Evolutionary conservation across 1,139 yeast genomes (phyloP), one percentile per base, ranked within the genome.

Genomic region (Geotrichum klebahnii): DNA sequence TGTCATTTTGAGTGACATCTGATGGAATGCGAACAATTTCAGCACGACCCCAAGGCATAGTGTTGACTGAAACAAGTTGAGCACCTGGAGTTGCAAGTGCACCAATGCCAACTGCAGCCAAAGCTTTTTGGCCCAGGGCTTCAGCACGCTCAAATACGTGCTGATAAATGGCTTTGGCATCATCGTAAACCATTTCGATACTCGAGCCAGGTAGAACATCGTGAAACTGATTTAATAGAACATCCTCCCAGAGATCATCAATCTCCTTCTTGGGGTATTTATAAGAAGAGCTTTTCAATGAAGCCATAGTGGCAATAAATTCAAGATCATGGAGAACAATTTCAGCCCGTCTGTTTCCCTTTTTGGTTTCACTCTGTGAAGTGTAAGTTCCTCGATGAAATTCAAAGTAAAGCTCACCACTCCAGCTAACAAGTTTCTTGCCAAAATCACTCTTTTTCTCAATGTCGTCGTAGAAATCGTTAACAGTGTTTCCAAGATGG

Each of bases 331-430:
- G 95, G 59, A 92, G 73, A 61, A 82, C 75, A 45, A 81, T 69
- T 68, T 92, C 97, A n/a, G 83, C 76, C 28, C 74, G 68, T 62
- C 98, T 77, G 80, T 89, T 86, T 64, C 80, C 78, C 62, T 79
- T 80, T 69, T 92, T 92, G 45, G 87, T 83, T 53, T 80, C 79
- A 0, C 96, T 95, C 67, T 92, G 98, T 1, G 96, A 80, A 3
- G 97, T 92, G 66, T 92, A 92, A 3, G 97, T 90, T 53, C 97
- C 98, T 66, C 98, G 81, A 67, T 92, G 98, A 71, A 84, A 89
- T 69, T 92, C 98, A 63, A 92, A 78, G 68, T 92, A 92, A 54
- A 92, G 77, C 67, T 92, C 98, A 40, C 97, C 97, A 44, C 78
- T 77, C 97, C 97, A 92, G 17, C 89, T 75, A 12, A 94, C 95